Base-by-base conservation (phyloP, 176 grass and related monocot species). In the Triticum dicoccoides region DNA sequence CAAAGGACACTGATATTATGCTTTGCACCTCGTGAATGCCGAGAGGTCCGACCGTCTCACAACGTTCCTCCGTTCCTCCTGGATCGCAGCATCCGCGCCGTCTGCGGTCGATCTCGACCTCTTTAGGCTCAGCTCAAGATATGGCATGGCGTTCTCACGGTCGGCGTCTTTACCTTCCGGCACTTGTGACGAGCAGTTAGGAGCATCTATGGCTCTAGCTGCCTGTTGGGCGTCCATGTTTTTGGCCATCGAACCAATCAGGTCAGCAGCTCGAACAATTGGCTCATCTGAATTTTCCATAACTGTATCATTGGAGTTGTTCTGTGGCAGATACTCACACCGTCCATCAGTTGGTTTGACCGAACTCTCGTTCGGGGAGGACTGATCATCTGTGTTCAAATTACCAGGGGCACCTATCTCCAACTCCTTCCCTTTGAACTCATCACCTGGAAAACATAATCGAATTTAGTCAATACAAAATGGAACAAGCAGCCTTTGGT, bases 1-100 rank as follows among this genome's bases (percentile, higher is more conserved):
- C 42, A 27, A 72, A 80, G 61, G 44, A 87, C 86, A 93, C 71
- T 86, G 88, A 93, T 95, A 86, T 98, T 87, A 87, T 89, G 76
- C 89, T 91, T 92, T 90, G 78, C 86, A 98, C 96, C 96, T 95
- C 3, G 88, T 87, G 79, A 98, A 94, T 73, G 89, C 93, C 3
- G 93, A 98, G 5, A 73, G 67, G 58, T 95, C 78, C 14, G 95
- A 98, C n/a, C 88, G 71, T 91, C 85, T 93, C 33, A 95, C 51
- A 25, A 93, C 88, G 25, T 95, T 92, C 37, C 88, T 86, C 32
- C 86, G 91, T 37, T 89, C 91, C 72, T 91, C 93, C 77, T 86
- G 88, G 41, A 81, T 27, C 29, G 69, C 45, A 59, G 69, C 37
- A 59, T 83, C 79, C 30, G 61, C 39, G 24, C 44, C 23, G 29